phyloP scores from a whole-genome alignment of 352 stramenopile species.

The Globisporangium megalacanthum region DNA sequence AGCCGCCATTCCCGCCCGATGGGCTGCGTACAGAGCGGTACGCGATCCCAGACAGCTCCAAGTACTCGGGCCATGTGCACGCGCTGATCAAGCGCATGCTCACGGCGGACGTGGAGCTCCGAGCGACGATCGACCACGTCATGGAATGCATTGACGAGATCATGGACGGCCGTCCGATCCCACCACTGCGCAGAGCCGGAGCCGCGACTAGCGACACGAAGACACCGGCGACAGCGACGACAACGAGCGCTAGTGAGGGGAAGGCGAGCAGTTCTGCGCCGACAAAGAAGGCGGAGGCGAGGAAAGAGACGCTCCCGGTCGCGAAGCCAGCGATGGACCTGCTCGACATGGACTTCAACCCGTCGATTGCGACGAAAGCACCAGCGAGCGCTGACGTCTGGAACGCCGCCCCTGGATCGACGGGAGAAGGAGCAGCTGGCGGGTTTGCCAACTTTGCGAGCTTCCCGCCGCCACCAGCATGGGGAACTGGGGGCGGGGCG shows the following conservation, averaged over 20 bases:
- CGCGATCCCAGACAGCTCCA: constrained; percentile 88
- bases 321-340: constrained; percentile 35
- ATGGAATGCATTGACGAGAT: constrained; percentile 86
- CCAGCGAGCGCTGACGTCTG: constrained; percentile 12
- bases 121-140: constrained; percentile 90
- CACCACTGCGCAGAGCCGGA: constrained; percentile 21
- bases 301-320: constrained; percentile 39
- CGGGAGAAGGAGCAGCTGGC: constrained; percentile 10
- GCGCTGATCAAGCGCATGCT: constrained; percentile 91
- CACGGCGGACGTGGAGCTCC: constrained; percentile 83
- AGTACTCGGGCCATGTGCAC: constrained; percentile 85
- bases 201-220: not conserved
- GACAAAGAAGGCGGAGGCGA: constrained; percentile 48
- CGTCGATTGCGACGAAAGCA: constrained; percentile 26
- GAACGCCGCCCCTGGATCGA: constrained; percentile 8
- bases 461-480: constrained; percentile 34
- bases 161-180: constrained; percentile 35
- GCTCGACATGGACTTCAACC: constrained; percentile 66
- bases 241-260: too few species aligned
- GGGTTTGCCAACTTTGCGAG: constrained; percentile 64
- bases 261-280: not conserved
- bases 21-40: constrained; percentile 93
- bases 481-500: not conserved
- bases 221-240: not conserved
- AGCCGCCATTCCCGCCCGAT: constrained; percentile 94